Base-by-base conservation (phyloP, 2,329 filamentous ascomycete species). In the Aspergillus sp. region DNA sequence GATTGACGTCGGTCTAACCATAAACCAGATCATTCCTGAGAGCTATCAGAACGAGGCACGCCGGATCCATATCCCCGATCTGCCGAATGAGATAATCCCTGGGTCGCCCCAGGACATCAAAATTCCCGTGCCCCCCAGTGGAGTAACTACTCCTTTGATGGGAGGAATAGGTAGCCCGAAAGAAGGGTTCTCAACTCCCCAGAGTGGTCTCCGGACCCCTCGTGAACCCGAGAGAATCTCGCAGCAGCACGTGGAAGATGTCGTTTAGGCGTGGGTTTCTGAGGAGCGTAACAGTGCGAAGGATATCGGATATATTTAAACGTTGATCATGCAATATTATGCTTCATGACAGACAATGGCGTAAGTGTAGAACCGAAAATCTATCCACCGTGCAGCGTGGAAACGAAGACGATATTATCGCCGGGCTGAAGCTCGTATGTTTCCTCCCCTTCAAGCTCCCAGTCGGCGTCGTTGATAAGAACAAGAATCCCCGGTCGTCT, bases 31-130 rank as follows among this genome's bases (percentile, higher is more conserved):
- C 68, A 95, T 97, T 54, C 95, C 94, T 3, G 92, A 93, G 16
- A 93, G 91, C 29, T 99, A 99, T 74, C 94, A 97, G 76, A 99
- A 99, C 68, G 88, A 94, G 71, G 90, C 93, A 17, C 94, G 90
- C 71, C 86, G 91, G 53, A 91, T 99, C 64, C 86, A 88, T 63
- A 96, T 99, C 57, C 88, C 89, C 3, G 79, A 78, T 52, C 77
- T 89, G 6, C 82, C 83, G 2, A 73, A 79, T 23, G 77, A 82
- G 46, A 85, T 91, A 47, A 83, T 95, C 13, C 88, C 90, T 2
- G 82, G 82, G 47, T 91, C 88, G 1, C 89, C 91, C 1, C 87
- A 95, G 72, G 89, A 91, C 58, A 87, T 94, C 64, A 83, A 86
- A 58, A 90, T 92, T 41, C 88, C 88, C 0, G 87, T 91, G 10